These are phyloP conservation scores for Erysimum cheiranthoides DNA, from an alignment of 345 rosid species.

Conservation along the genomic window DNA sequence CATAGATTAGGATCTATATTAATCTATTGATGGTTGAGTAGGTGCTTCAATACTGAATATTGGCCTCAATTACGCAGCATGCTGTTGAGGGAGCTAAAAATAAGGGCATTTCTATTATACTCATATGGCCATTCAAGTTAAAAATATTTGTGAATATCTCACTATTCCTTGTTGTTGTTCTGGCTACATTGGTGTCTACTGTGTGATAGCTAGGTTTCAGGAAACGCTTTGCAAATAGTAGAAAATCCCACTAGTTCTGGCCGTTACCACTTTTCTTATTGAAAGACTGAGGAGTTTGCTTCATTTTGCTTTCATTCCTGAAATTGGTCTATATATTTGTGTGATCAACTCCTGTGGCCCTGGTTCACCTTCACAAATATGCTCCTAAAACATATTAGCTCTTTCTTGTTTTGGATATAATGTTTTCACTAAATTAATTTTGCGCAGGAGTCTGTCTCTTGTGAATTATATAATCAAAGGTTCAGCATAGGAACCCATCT, in stretches of 20 bases:
- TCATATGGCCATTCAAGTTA: not conserved
- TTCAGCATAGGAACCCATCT: slow-evolving; percentile 49
- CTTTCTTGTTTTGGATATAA: slow-evolving; percentile 9
- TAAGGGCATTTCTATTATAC: slow-evolving; percentile 3
- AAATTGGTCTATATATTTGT: slow-evolving; percentile 4
- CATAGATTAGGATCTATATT: not conserved
- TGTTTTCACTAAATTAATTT: slow-evolving; percentile 32
- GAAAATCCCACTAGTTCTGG: not conserved
- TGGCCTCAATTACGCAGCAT: not conserved
- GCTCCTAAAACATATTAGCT: slow-evolving; percentile 22
- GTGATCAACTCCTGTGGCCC: not conserved
- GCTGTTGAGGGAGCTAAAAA: not conserved
- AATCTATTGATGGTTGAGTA: slow-evolving; percentile 16
- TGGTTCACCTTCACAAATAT: slow-evolving; percentile 11
- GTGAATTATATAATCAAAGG: slow-evolving; percentile 35
- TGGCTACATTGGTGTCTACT: slow-evolving; percentile 25
- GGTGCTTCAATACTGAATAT: slow-evolving; percentile 6
- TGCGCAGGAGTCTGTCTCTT: slow-evolving; percentile 58
- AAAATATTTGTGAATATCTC: slow-evolving; percentile 3
- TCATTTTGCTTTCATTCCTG: slow-evolving; percentile 3
- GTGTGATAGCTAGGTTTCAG: slow-evolving; percentile 23
- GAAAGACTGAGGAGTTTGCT: slow-evolving; percentile 15
- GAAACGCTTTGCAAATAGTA: slow-evolving; percentile 20
- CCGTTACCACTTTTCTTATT: not conserved
- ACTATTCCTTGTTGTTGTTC: slow-evolving; percentile 1